Conservation (phyloP, 345 rosid genomes). For the Tarenaya hassleriana region DNA sequence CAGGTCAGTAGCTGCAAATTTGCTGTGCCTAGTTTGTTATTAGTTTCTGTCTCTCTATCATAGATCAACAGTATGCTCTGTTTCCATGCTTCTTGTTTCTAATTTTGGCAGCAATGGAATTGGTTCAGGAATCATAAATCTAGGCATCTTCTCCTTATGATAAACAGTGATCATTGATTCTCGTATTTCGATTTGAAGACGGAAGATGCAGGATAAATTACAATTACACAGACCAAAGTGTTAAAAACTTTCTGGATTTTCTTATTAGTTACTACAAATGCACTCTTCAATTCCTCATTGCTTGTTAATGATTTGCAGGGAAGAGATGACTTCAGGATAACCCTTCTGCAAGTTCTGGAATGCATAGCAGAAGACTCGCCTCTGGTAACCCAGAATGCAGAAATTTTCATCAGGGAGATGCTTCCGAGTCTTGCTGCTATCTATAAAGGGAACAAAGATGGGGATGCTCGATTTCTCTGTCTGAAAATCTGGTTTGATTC, state of each 20-base stretch:
- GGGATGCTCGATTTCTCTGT: conserved; percentile 86
- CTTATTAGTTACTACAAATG: too few relatives aligned
- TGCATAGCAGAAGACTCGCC: conserved; percentile 66
- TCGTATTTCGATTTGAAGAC: too few relatives aligned
- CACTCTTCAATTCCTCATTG: background rate
- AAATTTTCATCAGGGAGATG: conserved; percentile 49
- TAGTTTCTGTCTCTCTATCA: background rate
- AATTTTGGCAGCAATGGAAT: background rate
- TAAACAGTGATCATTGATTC: background rate
- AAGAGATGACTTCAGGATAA: conserved; percentile 89
- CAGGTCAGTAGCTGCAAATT: conserved; percentile 46
- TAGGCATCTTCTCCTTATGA: conserved; percentile 4
- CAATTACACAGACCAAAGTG: too few relatives aligned
- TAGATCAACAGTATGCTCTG: background rate
- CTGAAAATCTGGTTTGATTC: conserved; percentile 85
- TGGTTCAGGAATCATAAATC: conserved; percentile 6
- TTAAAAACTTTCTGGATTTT: too few relatives aligned
- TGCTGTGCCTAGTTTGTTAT: conserved; percentile 1
- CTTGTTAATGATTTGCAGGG: conserved; percentile 44
- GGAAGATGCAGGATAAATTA: too few relatives aligned
- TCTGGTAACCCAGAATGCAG: conserved; percentile 47
- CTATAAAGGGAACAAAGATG: conserved; percentile 90
- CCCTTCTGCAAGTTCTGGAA: conserved; percentile 79
- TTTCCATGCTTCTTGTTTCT: background rate
- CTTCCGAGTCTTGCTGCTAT: conserved; percentile 75